Percentiles rank a stretch among this genome's conserved stretches.
These are phyloP conservation scores for Phytophthora multivora DNA, from an alignment of 352 stramenopile genomes.

Conservation along the genomic window DNA sequence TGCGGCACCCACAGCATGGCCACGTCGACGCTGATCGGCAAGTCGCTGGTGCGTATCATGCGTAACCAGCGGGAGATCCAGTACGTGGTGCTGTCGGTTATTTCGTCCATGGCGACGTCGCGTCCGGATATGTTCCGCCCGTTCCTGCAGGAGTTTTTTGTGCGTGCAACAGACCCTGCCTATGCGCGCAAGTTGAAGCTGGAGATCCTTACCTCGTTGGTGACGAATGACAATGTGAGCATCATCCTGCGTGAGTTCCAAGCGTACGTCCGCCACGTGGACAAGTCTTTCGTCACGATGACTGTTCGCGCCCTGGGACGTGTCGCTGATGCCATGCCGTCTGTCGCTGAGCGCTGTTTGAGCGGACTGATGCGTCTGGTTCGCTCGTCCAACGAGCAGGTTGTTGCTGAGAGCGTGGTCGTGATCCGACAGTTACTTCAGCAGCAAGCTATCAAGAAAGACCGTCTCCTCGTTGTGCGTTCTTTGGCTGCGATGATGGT, in stretches of 20 bases:
- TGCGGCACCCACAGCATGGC: constrained; percentile 91
- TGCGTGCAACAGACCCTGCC: constrained; percentile 93
- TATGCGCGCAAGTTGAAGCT: constrained; percentile 98
- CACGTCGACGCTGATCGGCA: constrained; percentile 92
- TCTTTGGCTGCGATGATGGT: constrained; percentile 84
- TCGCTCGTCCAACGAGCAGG: constrained; percentile 83
- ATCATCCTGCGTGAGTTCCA: constrained; percentile 96
- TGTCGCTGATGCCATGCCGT: constrained; percentile 90
- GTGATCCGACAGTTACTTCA: constrained; percentile 96
- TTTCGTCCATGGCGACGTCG: constrained; percentile 94
- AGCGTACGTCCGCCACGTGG: constrained; percentile 94
- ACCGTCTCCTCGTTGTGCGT: constrained; percentile 74
- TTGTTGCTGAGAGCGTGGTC: constrained; percentile 95
- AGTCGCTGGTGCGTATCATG: constrained; percentile 97
- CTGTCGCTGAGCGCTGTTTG: constrained; percentile 91
- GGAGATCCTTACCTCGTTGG: constrained; percentile 95
- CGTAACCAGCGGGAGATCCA: constrained; percentile 97
- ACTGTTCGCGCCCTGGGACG: constrained; percentile 93
- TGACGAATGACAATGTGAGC: constrained; percentile 92
- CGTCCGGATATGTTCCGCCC: constrained; percentile 96
- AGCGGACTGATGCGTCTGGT: constrained; percentile 88
- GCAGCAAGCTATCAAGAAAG: constrained; percentile 83
- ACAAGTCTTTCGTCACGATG: constrained; percentile 95
- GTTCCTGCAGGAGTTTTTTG: constrained; percentile 98
- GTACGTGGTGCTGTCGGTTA: constrained; percentile 97